phyloP scores from a whole-genome alignment of 2,329 filamentous ascomycete species.

The Laburnicola sp. region DNA sequence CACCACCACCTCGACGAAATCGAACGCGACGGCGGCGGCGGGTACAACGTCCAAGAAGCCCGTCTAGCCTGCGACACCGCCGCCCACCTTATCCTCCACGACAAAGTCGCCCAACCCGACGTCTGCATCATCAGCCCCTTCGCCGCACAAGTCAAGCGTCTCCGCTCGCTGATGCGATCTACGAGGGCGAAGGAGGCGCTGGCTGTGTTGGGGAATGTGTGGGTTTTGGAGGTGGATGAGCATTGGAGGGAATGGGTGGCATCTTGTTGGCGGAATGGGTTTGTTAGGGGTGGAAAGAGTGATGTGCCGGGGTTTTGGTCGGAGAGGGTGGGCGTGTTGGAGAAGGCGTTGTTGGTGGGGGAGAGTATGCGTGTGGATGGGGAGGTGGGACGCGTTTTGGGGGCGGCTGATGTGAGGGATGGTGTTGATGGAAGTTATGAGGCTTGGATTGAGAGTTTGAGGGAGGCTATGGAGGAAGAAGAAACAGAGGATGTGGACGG shows the following conservation, averaged over 20 bases:
- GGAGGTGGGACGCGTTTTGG: slow-evolving; percentile 17
- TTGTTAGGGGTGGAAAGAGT: no score
- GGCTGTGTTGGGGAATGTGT: slow-evolving; percentile 48
- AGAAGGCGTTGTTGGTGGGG: slow-evolving; percentile 30
- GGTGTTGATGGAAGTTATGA: slow-evolving; percentile 23
- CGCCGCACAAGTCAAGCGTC: slow-evolving; percentile 48
- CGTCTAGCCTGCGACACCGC: slow-evolving; percentile 37
- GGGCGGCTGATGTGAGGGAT: slow-evolving; percentile 11
- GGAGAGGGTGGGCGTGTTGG: slow-evolving; percentile 26
- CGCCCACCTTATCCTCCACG: slow-evolving; percentile 27
- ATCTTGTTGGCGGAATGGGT: slow-evolving; percentile 46
- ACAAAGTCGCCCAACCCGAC: slow-evolving; percentile 36
- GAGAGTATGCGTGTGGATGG: slow-evolving; percentile 14
- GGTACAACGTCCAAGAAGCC: slow-evolving; percentile 42
- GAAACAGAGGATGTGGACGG: neutral
- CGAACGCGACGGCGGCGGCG: slow-evolving; percentile 47
- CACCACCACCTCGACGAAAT: slow-evolving; percentile 47
- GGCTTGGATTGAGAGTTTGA: slow-evolving; percentile 27
- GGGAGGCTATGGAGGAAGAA: slow-evolving; percentile 34
- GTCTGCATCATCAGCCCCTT: slow-evolving; percentile 53
- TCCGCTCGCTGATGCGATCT: slow-evolving; percentile 45
- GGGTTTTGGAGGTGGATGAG: slow-evolving; percentile 42
- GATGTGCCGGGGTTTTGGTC: slow-evolving; percentile 17
- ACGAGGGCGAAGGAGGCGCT: slow-evolving; percentile 50
- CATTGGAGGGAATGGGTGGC: slow-evolving; percentile 44